Base-by-base conservation (phyloP, 176 grass and related monocot genomes). In the Carex myosuroides region DNA sequence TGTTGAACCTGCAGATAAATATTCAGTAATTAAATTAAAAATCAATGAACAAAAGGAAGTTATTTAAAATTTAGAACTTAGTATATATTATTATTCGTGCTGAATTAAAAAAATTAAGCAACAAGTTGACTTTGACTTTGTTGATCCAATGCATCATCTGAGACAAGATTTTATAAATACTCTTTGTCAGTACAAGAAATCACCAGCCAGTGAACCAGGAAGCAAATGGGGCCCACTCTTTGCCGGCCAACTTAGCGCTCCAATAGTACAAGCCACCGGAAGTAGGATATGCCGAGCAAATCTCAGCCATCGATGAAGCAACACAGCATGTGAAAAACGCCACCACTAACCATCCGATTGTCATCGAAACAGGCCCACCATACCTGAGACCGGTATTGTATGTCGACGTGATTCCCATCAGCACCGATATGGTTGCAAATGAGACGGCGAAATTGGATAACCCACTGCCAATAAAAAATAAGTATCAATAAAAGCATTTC, bases 371-470 rank as follows among this genome's bases (percentile, higher is more conserved):
- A 14, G 87, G 90, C 0, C 0, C 90, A 3, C 90, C 90, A 75
- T 91, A 91, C 0, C 90, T 66, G 1, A 91, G 90, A 0, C 90
- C 90, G 2, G 90, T 91, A 83, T 91, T 91, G 72, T 91, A 91
- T 2, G 84, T 87, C 3, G 84, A 77, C 1, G 90, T 91, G 13
- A 91, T 86, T 12, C 90, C 90, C 59, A 79, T 81, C 50, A 91
- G 61, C n/a, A 91, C 90, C 2, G 90, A 84, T 87, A 91, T 87
- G 73, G 83, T 84, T 52, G 90, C 72, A 83, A 91, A 91, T 8
- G 90, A 87, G 57, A 91, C 71, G 26, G 87, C 84, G 17, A 86
- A 89, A 85, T 91, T 91, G 11, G 90, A 91, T 0, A 89, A 54
- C 0, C 53, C 79, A 10, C 90, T 91, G 58, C 14, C 26, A 66